Percentiles rank a stretch among this genome's conserved stretches.
Evolutionary conservation across 257 asterid genomes (phyloP).

Genomic region (Hygrophila difformis): DNA sequence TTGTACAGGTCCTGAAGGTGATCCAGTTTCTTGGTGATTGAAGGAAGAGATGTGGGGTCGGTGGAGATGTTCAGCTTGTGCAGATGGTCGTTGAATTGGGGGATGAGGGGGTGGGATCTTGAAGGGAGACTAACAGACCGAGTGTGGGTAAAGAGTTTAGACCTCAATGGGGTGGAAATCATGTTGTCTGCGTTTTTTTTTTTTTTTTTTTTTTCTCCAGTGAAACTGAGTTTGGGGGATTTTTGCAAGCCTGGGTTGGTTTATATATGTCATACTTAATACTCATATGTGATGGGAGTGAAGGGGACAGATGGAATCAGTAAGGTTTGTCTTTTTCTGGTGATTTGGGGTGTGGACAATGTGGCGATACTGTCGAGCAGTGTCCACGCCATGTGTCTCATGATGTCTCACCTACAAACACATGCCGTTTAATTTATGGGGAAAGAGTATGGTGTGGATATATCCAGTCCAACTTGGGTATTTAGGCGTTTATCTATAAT

Average conservation of each 20-base stretch:
- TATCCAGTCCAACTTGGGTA: too few relatives aligned
- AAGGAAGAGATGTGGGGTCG: slow-evolving; percentile 19
- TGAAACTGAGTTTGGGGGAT: too few relatives aligned
- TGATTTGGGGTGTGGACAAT: not conserved
- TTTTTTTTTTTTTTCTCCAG: too few relatives aligned
- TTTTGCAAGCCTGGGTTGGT: too few relatives aligned
- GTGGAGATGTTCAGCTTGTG: slow-evolving; percentile 10
- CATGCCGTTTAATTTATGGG: too few relatives aligned
- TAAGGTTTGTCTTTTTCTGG: not conserved
- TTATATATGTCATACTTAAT: not conserved
- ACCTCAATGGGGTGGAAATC: slow-evolving; percentile 32
- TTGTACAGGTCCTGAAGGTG: slow-evolving; percentile 18
- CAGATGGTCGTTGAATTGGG: slow-evolving; percentile 27
- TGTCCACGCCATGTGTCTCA: slow-evolving; percentile 15
- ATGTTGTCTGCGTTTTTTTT: slow-evolving; percentile 4
- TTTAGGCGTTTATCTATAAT: too few relatives aligned
- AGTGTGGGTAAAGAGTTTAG: slow-evolving; percentile 26
- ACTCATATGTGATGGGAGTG: slow-evolving; percentile 10
- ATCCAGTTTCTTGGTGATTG: slow-evolving; percentile 22
- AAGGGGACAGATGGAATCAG: slow-evolving; percentile 15
- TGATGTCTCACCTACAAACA: not conserved
- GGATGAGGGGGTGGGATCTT: slow-evolving; percentile 34
- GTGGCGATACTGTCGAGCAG: slow-evolving; percentile 15
- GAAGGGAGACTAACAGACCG: slow-evolving; percentile 43
- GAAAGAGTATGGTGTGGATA: too few relatives aligned